Percentiles rank a stretch among this genome's conserved stretches.
These are phyloP conservation scores for Cladophialophora immunda DNA, from an alignment of 2,329 filamentous ascomycete species.

Conservation along the genomic window DNA sequence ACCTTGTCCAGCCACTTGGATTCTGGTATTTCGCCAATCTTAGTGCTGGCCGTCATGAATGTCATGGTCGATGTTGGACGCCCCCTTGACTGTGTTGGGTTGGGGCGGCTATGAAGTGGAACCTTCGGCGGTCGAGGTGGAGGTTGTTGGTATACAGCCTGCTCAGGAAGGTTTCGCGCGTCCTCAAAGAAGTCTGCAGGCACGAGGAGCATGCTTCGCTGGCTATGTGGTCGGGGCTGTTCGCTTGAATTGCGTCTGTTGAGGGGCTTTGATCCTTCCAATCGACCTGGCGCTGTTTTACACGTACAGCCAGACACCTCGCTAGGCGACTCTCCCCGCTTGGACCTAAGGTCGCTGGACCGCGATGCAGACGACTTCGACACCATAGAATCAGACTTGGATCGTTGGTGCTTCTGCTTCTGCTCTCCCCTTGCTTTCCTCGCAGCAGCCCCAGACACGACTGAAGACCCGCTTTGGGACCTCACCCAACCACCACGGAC, in stretches of 20 bases:
- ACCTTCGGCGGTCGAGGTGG: constrained; percentile 31
- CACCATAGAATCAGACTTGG: constrained; percentile 23
- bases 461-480: constrained; percentile 37
- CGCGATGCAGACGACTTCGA: constrained; percentile 12
- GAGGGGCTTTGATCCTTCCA: background rate
- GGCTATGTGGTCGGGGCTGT: constrained; percentile 19
- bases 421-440: constrained; percentile 21
- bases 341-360: background rate
- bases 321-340: constrained; percentile 1
- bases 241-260: constrained; percentile 1
- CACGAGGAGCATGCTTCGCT: constrained; percentile 37
- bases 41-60: constrained; percentile 73
- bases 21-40: constrained; percentile 65
- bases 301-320: background rate
- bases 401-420: constrained; percentile 22
- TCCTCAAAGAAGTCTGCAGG: constrained; percentile 35
- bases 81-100: background rate
- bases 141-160: background rate
- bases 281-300: background rate
- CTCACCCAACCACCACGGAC: constrained; percentile 39
- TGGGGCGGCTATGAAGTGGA: constrained; percentile 26
- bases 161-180: background rate
- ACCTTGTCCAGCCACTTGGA: constrained; percentile 35
- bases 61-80: constrained; percentile 40
- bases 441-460: constrained; percentile 32